Conservation (phyloP, 306 rosid genomes). For the Glycine latifolia region DNA sequence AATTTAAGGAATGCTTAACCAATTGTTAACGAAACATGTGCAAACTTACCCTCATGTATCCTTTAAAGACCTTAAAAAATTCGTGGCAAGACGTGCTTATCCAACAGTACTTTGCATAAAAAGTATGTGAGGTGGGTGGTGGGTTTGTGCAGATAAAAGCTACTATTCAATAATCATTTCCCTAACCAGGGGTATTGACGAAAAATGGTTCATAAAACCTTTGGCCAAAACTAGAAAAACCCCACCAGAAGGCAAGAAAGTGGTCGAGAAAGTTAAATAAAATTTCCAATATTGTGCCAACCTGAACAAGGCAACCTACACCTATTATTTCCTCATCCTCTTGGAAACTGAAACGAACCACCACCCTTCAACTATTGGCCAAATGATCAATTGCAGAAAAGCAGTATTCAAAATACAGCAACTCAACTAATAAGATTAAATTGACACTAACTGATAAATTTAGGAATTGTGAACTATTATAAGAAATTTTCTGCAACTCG, state of each 20-base stretch:
- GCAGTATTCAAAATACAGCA: not conserved
- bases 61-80: not conserved
- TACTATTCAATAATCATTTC: not conserved
- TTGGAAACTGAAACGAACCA: too few species aligned
- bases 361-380: not conserved
- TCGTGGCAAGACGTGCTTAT: not conserved
- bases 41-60: not conserved
- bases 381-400: too few species aligned
- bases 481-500: not conserved
- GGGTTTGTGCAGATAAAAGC: not conserved
- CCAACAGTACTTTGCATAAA: conserved; percentile 8
- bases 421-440: not conserved
- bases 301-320: not conserved
- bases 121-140: not conserved
- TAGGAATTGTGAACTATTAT: too few species aligned
- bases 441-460: not conserved
- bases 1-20: conserved; percentile 26
- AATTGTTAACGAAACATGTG: conserved; percentile 19
- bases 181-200: not conserved
- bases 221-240: not conserved
- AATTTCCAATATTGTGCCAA: not conserved
- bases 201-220: not conserved
- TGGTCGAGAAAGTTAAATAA: not conserved
- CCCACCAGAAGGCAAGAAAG: not conserved
- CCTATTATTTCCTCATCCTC: too few species aligned